Conservation (phyloP, 1,284 basidiomycete genomes). For the Ustilago curta region DNA sequence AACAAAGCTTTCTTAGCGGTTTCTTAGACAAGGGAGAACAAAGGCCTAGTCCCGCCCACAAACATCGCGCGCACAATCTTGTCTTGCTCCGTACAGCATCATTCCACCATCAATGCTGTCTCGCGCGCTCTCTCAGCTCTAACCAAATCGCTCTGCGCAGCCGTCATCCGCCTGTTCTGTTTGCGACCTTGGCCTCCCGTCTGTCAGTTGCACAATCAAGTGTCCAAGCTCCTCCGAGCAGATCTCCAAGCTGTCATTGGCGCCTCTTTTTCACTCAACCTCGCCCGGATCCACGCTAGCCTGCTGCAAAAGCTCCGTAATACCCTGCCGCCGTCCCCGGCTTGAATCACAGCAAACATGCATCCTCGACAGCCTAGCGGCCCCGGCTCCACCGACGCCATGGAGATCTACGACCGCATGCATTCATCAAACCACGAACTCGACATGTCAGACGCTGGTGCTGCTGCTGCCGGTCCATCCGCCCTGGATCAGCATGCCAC, state of each 20-base stretch:
- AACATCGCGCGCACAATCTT: background rate
- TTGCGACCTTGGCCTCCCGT: background rate
- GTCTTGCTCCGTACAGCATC: background rate
- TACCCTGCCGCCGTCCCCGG: background rate
- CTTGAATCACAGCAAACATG: conserved; percentile 17
- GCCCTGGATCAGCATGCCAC: conserved; percentile 25
- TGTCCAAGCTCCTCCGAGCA: background rate
- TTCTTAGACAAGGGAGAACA: background rate
- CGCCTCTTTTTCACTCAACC: background rate
- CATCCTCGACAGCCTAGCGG: conserved; percentile 48
- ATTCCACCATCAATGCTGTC: conserved; percentile 25
- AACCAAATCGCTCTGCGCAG: background rate
- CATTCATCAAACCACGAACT: conserved; percentile 48
- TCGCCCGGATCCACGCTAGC: background rate
- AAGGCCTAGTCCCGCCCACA: background rate
- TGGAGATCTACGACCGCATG: conserved; percentile 56
- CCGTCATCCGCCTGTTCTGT: background rate
- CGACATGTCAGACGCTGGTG: conserved; percentile 32
- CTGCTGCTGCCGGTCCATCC: conserved; percentile 20
- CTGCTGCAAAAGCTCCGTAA: background rate
- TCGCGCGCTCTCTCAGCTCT: background rate
- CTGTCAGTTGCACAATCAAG: background rate
- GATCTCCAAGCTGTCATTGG: background rate
- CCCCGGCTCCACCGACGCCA: conserved; percentile 56
- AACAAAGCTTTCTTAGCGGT: background rate